Conservation (phyloP, 2,329 filamentous ascomycete genomes). For the Monilinia fructicola region DNA sequence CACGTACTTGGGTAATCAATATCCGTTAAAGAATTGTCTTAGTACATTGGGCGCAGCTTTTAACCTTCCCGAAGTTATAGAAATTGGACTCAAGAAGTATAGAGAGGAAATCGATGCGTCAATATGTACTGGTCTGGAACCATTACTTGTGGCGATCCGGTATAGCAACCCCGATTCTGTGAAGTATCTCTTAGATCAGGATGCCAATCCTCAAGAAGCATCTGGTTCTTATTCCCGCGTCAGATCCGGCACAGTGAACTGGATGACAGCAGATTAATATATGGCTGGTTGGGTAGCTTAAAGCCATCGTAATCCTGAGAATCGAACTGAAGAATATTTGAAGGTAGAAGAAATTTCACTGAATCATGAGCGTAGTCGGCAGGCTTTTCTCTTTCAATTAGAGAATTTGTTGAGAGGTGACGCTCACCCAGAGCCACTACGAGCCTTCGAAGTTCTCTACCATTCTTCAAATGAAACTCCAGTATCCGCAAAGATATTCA, state of each 20-base stretch:
- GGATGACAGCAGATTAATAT: background rate
- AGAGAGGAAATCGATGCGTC: background rate
- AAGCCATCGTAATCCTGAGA: too few species aligned
- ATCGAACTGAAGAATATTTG: background rate
- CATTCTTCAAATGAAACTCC: background rate
- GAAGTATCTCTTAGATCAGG: background rate
- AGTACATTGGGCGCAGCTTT: background rate
- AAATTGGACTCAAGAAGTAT: background rate
- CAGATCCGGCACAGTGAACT: too few species aligned
- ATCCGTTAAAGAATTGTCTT: background rate
- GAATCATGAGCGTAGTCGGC: background rate
- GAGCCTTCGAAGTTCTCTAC: background rate
- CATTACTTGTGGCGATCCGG: background rate
- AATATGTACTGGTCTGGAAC: background rate
- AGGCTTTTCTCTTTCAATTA: background rate
- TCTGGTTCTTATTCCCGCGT: background rate
- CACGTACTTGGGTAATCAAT: fast-evolving
- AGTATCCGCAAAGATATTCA: background rate
- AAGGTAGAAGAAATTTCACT: background rate
- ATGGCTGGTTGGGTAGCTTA: background rate
- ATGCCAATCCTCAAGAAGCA: background rate
- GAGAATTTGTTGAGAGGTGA: background rate
- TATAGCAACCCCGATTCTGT: background rate
- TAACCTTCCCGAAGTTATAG: background rate
- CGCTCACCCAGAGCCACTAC: background rate